Evolutionary conservation across 2,329 filamentous ascomycete species (phyloP).

Genomic region (Fusarium secorum): DNA sequence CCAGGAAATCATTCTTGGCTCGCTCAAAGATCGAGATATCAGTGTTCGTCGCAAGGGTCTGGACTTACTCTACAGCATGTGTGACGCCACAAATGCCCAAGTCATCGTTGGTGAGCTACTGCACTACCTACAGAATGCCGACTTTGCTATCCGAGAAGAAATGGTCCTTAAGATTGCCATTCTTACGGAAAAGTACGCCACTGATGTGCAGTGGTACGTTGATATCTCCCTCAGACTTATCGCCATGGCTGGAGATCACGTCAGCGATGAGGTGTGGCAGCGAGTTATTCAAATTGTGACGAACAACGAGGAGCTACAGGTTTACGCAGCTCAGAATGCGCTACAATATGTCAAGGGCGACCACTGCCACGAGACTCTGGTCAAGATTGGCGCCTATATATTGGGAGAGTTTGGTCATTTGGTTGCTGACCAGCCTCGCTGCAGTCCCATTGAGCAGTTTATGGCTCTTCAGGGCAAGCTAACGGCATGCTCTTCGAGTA

Average conservation of each 20-base stretch:
- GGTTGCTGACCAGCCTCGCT: constrained; percentile 89
- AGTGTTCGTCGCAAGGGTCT: constrained; percentile 95
- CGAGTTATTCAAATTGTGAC: constrained; percentile 98
- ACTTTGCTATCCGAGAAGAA: constrained; percentile 97
- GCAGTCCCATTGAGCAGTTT: constrained; percentile 97
- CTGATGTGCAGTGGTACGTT: constrained; percentile 98
- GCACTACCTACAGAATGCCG: constrained; percentile 93
- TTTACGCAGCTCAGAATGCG: constrained; percentile 94
- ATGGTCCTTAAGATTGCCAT: constrained; percentile 99
- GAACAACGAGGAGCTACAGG: constrained; percentile 97
- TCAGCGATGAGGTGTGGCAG: constrained; percentile 99
- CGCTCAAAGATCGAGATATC: constrained; percentile 93
- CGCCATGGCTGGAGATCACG: constrained; percentile 96
- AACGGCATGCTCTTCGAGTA: constrained; percentile 85
- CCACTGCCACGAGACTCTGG: constrained; percentile 93
- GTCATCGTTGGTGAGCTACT: constrained; percentile 93
- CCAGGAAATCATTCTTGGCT: constrained; percentile 93
- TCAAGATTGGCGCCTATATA: constrained; percentile 97
- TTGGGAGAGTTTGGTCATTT: constrained; percentile 97
- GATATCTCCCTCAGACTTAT: constrained; percentile 95
- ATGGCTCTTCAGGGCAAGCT: constrained; percentile 91
- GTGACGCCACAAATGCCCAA: constrained; percentile 91
- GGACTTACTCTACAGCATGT: constrained; percentile 99
- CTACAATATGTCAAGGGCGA: constrained; percentile 91
- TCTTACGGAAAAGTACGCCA: constrained; percentile 96